A percentile compares a stretch with the other conserved stretches of the same genome.
Evolutionary conservation across 768 basidiomycete species (phyloP).

Genomic region (Sporobolomyces pararoseus): DNA sequence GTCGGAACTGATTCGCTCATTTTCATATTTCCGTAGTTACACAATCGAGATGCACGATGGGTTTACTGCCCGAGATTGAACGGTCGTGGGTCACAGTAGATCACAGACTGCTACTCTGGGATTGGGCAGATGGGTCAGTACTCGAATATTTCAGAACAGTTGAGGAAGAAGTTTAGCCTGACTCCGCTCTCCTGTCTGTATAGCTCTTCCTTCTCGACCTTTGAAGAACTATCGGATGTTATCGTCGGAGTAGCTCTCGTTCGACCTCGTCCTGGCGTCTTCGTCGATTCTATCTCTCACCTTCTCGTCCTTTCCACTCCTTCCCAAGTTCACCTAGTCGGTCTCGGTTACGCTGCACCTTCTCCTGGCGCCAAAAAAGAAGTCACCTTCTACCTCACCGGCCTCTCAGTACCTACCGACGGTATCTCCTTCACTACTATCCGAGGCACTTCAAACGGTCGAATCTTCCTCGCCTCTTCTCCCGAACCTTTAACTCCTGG

Average conservation of each 20-base stretch:
- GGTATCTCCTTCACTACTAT: slow-evolving; percentile 77
- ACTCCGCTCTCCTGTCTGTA: not conserved
- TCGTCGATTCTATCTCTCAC: slow-evolving; percentile 85
- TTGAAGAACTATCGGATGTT: slow-evolving; percentile 81
- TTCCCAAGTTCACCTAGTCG: slow-evolving; percentile 74
- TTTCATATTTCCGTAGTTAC: slow-evolving; percentile 17
- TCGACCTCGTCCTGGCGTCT: slow-evolving; percentile 72
- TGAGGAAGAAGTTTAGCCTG: slow-evolving; percentile 47
- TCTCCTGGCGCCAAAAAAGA: slow-evolving; percentile 58
- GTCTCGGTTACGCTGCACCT: slow-evolving; percentile 55
- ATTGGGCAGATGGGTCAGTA: slow-evolving; percentile 92
- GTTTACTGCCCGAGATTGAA: slow-evolving; percentile 80
- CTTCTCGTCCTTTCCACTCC: slow-evolving; percentile 88
- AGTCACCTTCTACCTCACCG: slow-evolving; percentile 84
- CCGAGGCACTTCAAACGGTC: slow-evolving; percentile 69
- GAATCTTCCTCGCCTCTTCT: slow-evolving; percentile 73
- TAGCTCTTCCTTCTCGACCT: slow-evolving; percentile 88
- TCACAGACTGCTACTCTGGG: slow-evolving; percentile 91
- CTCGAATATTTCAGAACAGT: too few relatives aligned
- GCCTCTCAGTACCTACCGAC: slow-evolving; percentile 71
- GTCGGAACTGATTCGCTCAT: not conserved
- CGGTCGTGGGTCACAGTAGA: slow-evolving; percentile 94
- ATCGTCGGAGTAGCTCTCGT: slow-evolving; percentile 86
- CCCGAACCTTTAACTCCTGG: slow-evolving; percentile 51
- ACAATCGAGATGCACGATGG: slow-evolving; percentile 43